These are phyloP conservation scores for Tulasnella sp. DNA, from an alignment of 768 basidiomycete genomes.

Conservation along the genomic window DNA sequence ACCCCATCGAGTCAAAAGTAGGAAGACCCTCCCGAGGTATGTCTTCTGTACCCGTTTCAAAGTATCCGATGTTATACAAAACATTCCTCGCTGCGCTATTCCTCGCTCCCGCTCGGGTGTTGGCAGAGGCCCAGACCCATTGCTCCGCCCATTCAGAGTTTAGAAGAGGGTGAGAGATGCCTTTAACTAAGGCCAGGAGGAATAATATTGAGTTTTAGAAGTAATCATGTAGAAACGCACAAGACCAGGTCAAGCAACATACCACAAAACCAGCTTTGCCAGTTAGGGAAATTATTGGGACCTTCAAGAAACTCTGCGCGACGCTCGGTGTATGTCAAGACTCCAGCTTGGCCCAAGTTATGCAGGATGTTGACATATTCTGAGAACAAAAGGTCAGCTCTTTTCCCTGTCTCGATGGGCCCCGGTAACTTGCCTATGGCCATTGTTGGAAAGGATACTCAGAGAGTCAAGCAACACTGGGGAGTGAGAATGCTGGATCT, in stretches of 20 bases:
- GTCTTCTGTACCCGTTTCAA: no score
- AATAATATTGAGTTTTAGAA: no score
- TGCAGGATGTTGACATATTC: not conserved
- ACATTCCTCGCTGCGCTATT: not conserved
- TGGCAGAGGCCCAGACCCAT: not conserved
- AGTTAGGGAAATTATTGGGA: not conserved
- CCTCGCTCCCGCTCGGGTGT: not conserved
- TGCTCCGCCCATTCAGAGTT: not conserved
- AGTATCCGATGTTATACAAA: no score
- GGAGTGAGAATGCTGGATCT: no score
- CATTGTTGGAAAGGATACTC: not conserved
- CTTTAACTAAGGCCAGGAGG: not conserved
- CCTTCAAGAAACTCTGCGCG: not conserved
- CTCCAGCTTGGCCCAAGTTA: not conserved
- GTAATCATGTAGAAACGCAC: no score
- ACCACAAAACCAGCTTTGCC: not conserved
- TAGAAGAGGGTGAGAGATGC: not conserved
- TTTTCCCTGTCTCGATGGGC: not conserved
- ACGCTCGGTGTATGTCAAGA: not conserved
- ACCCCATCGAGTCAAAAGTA: no score
- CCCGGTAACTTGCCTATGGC: not conserved
- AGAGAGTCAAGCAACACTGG: no score
- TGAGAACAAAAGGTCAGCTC: not conserved
- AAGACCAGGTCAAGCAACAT: not conserved
- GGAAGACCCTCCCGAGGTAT: no score